Base-by-base conservation (phyloP, 129 eudicot species). In the Silybum marianum region DNA sequence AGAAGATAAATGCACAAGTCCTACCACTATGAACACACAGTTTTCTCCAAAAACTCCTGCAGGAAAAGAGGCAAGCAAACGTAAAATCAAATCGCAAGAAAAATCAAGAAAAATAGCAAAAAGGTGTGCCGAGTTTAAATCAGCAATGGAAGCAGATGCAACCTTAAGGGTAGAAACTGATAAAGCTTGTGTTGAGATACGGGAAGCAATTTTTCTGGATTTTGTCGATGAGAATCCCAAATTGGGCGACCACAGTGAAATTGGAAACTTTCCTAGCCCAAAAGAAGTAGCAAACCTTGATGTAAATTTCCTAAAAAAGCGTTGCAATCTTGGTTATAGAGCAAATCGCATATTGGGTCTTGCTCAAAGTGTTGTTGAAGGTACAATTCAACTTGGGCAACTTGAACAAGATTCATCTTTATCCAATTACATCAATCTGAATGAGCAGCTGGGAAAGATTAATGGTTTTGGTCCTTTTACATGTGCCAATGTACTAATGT, bases 381-480 rank as follows among this genome's bases (percentile, higher is more conserved):
- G 97, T 60, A 86, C 83, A 69, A 84, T 94, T 81, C 86, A 88
- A 18, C 86, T 92, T 75, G 80, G 58, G 39, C 83, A 90, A 70
- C 87, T 94, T 42, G 98, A 94, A 86, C 78, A 85, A 80, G 87
- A 78, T 16, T 80, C 78, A 48, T 89, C 88, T 90, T 80, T 90
- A 71, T 87, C 92, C 28, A 89, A 86, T 72, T 94, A 89, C 81
- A 77, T 75, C 46, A 83, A 86, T 75, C 80, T 92, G 62, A 84
- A 81, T 58, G 93, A 85, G 76, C 89, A 86, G 90, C 88, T 92
- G 83, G 88, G 82, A 87, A 79, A 72, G 79, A 90, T 94, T 26
- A 44, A 94, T 25, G 98, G 98, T 42, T 94, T 92, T 75, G 98
- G 98, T 76, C 96, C 97, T 11, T 94, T 84, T 77, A 94, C 97